Evolutionary conservation across 805 yeast species (phyloP).

Genomic region (Saturnispora sekii): DNA sequence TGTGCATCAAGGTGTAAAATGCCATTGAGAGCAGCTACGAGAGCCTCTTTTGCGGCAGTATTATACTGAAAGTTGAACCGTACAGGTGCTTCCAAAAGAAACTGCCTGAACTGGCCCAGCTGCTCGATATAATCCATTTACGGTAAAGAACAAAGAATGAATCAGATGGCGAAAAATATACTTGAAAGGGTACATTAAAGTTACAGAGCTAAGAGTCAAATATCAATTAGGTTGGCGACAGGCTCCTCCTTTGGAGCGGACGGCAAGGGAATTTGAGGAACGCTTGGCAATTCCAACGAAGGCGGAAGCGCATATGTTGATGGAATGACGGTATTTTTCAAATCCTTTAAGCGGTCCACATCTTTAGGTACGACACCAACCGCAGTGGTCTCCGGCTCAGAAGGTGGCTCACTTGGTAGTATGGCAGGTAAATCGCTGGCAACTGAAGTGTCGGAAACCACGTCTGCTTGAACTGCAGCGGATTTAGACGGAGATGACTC

Average conservation of each 20-base stretch:
- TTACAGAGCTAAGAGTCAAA: constrained; percentile 2
- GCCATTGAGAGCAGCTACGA: constrained; percentile 3
- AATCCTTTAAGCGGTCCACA: not conserved
- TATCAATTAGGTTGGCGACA: constrained; percentile 11
- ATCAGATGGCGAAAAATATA: constrained; percentile 3
- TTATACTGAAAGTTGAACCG: constrained; percentile 10
- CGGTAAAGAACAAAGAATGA: not conserved
- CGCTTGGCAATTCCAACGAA: constrained; percentile 1
- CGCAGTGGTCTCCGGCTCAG: not conserved
- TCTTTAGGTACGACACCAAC: too few species aligned
- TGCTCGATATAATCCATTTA: constrained; percentile 1
- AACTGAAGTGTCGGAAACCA: too few species aligned
- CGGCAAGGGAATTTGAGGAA: constrained; percentile 1
- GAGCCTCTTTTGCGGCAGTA: constrained; percentile 1
- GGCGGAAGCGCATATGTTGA: constrained; percentile 6
- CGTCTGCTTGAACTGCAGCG: too few species aligned
- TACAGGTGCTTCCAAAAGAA: constrained; percentile 7
- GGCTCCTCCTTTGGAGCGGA: constrained; percentile 8
- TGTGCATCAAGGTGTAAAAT: not conserved
- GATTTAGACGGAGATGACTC: too few species aligned
- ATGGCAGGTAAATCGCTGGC: not conserved
- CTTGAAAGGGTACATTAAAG: not conserved
- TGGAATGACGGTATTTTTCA: constrained; percentile 4
- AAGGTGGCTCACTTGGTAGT: not conserved
- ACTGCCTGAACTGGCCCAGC: constrained; percentile 1